A percentile compares a stretch with the other conserved stretches of the same genome.
These are phyloP conservation scores for Lenzites betulinus DNA, from an alignment of 768 basidiomycete genomes.

Conservation along the genomic window DNA sequence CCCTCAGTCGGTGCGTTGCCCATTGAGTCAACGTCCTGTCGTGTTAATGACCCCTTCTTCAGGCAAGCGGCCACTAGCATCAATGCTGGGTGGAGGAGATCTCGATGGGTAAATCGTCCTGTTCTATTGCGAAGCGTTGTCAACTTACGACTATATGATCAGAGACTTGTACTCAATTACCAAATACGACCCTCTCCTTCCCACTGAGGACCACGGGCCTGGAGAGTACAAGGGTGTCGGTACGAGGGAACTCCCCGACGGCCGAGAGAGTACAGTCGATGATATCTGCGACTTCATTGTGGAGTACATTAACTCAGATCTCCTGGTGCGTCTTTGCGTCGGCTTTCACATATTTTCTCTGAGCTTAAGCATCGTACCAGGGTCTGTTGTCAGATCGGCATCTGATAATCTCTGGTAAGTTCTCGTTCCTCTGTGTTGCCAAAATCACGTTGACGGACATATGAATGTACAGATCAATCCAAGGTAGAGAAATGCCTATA, in stretches of 20 bases:
- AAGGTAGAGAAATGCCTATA: slow-evolving; percentile 40
- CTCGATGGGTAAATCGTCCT: slow-evolving; percentile 62
- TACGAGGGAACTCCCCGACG: slow-evolving; percentile 17
- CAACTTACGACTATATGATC: slow-evolving; percentile 48
- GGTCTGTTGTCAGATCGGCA: slow-evolving; percentile 53
- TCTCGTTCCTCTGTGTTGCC: neutral
- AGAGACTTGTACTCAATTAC: slow-evolving; percentile 55
- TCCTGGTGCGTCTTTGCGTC: slow-evolving; percentile 52
- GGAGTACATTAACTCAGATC: slow-evolving; percentile 82
- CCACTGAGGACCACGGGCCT: slow-evolving; percentile 49
- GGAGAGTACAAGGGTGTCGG: slow-evolving; percentile 49
- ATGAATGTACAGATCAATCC: slow-evolving; percentile 59
- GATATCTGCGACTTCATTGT: slow-evolving; percentile 82
- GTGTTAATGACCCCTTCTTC: neutral
- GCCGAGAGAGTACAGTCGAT: slow-evolving; percentile 53
- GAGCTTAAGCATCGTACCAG: neutral
- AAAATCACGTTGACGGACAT: neutral
- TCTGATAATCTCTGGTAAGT: slow-evolving; percentile 68
- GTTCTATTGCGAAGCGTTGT: neutral
- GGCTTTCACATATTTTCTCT: neutral
- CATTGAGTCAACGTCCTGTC: neutral
- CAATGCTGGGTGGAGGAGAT: slow-evolving; percentile 74
- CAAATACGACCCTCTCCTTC: slow-evolving; percentile 54
- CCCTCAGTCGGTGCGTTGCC: slow-evolving; percentile 53
- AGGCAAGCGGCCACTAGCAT: slow-evolving; percentile 67